Evolutionary conservation across 257 asterid species (phyloP).

Genomic region (Jacaranda copaia): DNA sequence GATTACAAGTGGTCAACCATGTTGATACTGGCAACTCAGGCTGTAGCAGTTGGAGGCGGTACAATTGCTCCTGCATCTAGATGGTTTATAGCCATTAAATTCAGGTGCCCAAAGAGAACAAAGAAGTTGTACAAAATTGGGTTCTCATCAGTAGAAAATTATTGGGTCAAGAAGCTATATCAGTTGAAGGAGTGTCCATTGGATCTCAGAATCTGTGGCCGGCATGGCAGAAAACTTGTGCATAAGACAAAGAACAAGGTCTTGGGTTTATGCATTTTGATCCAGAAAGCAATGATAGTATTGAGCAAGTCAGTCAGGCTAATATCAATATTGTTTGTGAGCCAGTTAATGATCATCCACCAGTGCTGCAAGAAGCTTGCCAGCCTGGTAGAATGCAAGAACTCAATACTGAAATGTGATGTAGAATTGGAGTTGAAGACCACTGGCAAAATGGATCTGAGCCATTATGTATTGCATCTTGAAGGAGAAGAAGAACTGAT

Average conservation of each 20-base stretch:
- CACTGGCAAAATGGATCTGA: conserved; percentile 53
- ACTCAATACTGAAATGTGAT: conserved; percentile 29
- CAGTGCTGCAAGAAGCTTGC: conserved; percentile 41
- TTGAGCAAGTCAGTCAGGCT: conserved; percentile 65
- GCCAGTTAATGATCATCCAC: conserved; percentile 39
- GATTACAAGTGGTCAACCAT: conserved; percentile 82
- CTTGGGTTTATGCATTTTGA: conserved; percentile 53
- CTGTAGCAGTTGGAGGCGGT: conserved; percentile 64
- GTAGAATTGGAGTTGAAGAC: conserved; percentile 42
- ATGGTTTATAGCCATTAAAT: conserved; percentile 65
- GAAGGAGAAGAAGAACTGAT: conserved; percentile 80
- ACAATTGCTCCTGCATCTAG: conserved; percentile 76
- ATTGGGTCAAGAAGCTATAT: conserved; percentile 60
- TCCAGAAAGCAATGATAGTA: conserved; percentile 62
- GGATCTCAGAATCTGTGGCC: conserved; percentile 48
- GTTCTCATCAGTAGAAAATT: conserved; percentile 53
- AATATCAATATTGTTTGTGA: conserved; percentile 51
- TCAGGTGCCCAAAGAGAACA: conserved; percentile 61
- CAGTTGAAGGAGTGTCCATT: conserved; percentile 65
- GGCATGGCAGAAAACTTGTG: conserved; percentile 51
- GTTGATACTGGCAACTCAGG: conserved; percentile 62
- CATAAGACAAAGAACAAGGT: conserved; percentile 48
- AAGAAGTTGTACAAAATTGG: conserved; percentile 28
- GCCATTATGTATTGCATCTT: conserved; percentile 67
- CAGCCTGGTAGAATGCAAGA: conserved; percentile 39